phyloP scores from a whole-genome alignment of 2,329 filamentous ascomycete species.

The Clarireedia sp. region DNA sequence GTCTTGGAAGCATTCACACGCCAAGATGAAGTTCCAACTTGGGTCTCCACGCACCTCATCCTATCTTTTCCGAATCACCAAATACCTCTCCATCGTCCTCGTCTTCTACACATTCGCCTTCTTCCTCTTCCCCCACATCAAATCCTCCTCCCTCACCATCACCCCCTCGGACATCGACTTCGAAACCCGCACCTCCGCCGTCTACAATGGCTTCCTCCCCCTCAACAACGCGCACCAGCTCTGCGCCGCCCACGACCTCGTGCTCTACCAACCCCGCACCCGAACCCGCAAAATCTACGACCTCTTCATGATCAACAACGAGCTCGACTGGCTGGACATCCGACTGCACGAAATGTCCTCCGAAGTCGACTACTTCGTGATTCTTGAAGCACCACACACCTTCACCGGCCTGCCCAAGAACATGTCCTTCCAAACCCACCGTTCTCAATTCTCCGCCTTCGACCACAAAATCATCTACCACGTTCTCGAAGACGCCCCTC shows the following conservation, averaged over 20 bases:
- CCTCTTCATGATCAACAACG: constrained; percentile 53
- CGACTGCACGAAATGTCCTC: constrained; percentile 51
- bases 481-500: constrained; percentile 36
- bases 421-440: constrained; percentile 43
- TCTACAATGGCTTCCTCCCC: constrained; percentile 1
- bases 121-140: background rate
- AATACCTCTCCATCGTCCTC: background rate
- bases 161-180: constrained; percentile 5
- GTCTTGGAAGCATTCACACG: background rate
- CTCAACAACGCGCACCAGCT: background rate
- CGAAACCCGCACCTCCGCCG: background rate
- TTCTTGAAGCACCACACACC: constrained; percentile 51
- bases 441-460: constrained; percentile 43
- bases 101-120: background rate
- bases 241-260: constrained; percentile 1
- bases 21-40: background rate
- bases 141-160: background rate
- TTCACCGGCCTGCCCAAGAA: constrained; percentile 51
- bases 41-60: background rate
- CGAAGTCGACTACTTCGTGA: constrained; percentile 56
- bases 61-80: background rate
- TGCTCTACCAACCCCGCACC: background rate
- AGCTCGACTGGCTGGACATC: constrained; percentile 59
- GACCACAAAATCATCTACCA: constrained; percentile 54
- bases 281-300: constrained; percentile 48